Base-by-base conservation (phyloP, 345 rosid genomes). In the Pugionium dolabratum region DNA sequence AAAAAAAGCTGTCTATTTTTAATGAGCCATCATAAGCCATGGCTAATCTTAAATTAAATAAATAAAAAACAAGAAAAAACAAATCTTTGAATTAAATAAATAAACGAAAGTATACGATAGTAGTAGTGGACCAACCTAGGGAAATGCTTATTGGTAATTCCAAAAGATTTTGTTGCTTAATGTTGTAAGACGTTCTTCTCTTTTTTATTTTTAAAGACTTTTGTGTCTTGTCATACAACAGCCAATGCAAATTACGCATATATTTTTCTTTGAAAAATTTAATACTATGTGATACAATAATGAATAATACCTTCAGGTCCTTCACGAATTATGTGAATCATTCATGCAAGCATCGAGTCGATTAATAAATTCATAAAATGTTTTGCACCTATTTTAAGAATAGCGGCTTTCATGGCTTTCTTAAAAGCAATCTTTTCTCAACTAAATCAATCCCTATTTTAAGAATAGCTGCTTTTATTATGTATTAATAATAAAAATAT, bases 401-500 rank as follows among this genome's bases (percentile, higher is more conserved):
- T 58, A 57, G 43, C 55, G 71, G 27, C 66, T 64, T 72, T 57
- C 59, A 57, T 64, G 65, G 76, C 76, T 72, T 64, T 72, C 44
- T n/a, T 41, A 33, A 70, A 62, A 50, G 47, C 40, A 32, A 63
- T 26, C 58, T 55, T 63, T 70, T 4, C 36, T 45, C 34, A 51
- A 9, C 30, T 53, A 26, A 53, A 70, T 32, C 42, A 40, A 71
- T n/a, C n/a, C n/a, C n/a, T n/a, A n/a, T n/a, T n/a, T n/a, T n/a
- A n/a, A n/a, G n/a, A n/a, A n/a, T n/a, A n/a, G n/a, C n/a, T n/a
- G n/a, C n/a, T n/a, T n/a, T n/a, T n/a, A n/a, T n/a, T n/a, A n/a
- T n/a, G n/a, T n/a, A n/a, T n/a, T n/a, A n/a, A n/a, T n/a, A n/a
- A n/a, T n/a, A n/a, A n/a, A n/a, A n/a, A n/a, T n/a, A n/a, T n/a